Conservation (phyloP, 768 basidiomycete genomes). For the Phanerodontia chrysosporium region DNA sequence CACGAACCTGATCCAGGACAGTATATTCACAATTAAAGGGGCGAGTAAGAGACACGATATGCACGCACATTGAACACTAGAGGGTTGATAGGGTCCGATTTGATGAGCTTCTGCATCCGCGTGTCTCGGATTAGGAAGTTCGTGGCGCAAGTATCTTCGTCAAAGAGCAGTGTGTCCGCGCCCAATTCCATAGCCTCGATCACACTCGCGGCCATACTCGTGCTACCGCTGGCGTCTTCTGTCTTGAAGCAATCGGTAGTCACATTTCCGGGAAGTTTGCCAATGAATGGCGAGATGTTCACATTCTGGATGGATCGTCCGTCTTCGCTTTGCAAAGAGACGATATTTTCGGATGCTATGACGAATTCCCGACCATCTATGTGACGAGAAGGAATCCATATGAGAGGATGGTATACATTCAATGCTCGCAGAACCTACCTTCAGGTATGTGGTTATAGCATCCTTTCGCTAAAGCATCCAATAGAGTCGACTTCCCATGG, state of each 20-base stretch:
- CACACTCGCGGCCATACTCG: conserved; percentile 18
- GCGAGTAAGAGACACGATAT: too few species aligned
- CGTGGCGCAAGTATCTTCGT: conserved; percentile 19
- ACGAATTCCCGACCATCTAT: conserved; percentile 18
- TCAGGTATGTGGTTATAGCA: conserved; percentile 17
- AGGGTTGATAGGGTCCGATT: conserved; percentile 15
- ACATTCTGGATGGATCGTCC: conserved; percentile 16
- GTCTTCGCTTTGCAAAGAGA: conserved; percentile 16
- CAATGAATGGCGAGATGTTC: conserved; percentile 18
- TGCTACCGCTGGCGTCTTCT: conserved; percentile 19
- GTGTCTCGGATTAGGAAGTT: conserved; percentile 18
- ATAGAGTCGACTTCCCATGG: conserved; percentile 17
- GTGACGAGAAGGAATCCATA: background rate
- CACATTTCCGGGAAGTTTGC: conserved; percentile 8
- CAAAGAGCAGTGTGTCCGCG: conserved; percentile 15
- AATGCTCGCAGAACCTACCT: background rate
- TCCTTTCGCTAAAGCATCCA: conserved; percentile 15
- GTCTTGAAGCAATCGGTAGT: conserved; percentile 15
- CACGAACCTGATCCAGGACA: conserved; percentile 3
- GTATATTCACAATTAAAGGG: too few species aligned
- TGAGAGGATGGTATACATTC: background rate
- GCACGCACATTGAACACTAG: conserved; percentile 12
- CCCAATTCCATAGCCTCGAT: conserved; percentile 16
- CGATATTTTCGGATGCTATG: conserved; percentile 7
- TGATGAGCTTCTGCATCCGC: conserved; percentile 16